Percentiles rank a stretch among this genome's conserved stretches.
Conservation (phyloP, 345 rosid species). For the Citrus mangshanensis region DNA sequence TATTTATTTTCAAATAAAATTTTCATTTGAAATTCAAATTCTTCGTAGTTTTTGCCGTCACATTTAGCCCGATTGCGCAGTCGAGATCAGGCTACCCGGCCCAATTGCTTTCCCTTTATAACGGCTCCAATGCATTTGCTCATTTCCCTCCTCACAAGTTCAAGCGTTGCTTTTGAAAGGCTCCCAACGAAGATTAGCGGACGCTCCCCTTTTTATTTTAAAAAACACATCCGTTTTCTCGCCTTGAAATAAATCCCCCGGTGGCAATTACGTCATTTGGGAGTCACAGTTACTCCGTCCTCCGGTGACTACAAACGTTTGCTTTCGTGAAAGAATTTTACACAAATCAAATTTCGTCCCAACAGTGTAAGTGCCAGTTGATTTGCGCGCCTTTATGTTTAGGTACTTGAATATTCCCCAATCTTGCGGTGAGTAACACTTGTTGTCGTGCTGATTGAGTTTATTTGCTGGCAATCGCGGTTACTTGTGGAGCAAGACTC, state of each 20-base stretch:
- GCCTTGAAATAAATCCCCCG: not conserved
- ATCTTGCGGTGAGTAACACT: not conserved
- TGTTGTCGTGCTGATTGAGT: not conserved
- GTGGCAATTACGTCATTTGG: not conserved
- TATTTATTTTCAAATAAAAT: too few species aligned
- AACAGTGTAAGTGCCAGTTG: not conserved
- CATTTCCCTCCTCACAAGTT: slow-evolving; percentile 15
- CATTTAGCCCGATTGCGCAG: slow-evolving; percentile 11
- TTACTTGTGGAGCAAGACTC: not conserved
- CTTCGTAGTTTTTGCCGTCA: too few species aligned
- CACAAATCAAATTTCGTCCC: not conserved
- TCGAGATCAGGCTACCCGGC: slow-evolving; percentile 8
- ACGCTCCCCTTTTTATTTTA: too few species aligned
- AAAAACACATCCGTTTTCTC: not conserved
- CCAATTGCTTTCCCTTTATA: slow-evolving; percentile 9
- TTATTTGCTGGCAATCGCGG: not conserved
- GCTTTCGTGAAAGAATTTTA: not conserved
- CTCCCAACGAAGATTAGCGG: not conserved
- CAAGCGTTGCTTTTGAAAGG: slow-evolving; percentile 27
- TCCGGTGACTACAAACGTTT: not conserved
- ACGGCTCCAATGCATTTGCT: slow-evolving; percentile 19
- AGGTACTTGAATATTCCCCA: not conserved
- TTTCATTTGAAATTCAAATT: too few species aligned
- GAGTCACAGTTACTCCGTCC: not conserved
- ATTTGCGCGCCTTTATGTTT: not conserved